Conservation (phyloP, 306 rosid species). For the Dryas alaskensis region DNA sequence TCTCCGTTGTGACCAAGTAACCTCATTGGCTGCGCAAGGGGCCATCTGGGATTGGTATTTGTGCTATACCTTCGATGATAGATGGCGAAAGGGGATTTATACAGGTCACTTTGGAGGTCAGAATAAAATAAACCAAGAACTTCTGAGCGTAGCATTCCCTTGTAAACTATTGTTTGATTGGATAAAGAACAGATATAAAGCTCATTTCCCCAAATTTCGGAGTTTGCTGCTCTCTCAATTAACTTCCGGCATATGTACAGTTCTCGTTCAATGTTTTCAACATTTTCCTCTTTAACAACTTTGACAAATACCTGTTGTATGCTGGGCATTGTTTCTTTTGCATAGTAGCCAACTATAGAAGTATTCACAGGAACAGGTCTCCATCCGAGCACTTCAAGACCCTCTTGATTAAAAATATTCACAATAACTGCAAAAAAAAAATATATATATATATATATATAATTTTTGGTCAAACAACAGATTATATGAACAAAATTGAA, state of each 20-base stretch:
- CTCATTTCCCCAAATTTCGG: conserved; percentile 92
- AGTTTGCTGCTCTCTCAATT: conserved; percentile 82
- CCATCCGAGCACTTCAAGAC: conserved; percentile 98
- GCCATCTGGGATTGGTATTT: conserved; percentile 98
- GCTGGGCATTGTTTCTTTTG: conserved; percentile 94
- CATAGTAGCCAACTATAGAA: conserved; percentile 83
- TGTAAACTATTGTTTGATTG: conserved; percentile 94
- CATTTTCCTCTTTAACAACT: conserved; percentile 85
- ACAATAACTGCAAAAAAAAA: conserved; percentile 64
- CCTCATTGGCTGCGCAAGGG: conserved; percentile 99
- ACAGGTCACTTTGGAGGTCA: conserved; percentile 90
- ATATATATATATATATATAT: background rate
- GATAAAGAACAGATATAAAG: conserved; percentile 98
- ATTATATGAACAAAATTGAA: background rate
- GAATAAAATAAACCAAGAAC: conserved; percentile 85
- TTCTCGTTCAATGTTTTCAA: conserved; percentile 91
- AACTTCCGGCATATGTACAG: conserved; percentile 91
- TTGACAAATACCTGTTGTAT: conserved; percentile 93
- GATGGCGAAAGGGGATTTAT: conserved; percentile 86
- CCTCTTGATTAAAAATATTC: conserved; percentile 84
- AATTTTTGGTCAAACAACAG: conserved; percentile 38
- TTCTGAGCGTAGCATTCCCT: conserved; percentile 99
- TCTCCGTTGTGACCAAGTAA: conserved; percentile 98
- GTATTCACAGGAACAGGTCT: conserved; percentile 93
- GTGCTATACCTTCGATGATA: conserved; percentile 99